Evolutionary conservation across 768 basidiomycete genomes (phyloP), one percentile per base, ranked within the genome.

Genomic region (Psilocybe tampanensis): DNA sequence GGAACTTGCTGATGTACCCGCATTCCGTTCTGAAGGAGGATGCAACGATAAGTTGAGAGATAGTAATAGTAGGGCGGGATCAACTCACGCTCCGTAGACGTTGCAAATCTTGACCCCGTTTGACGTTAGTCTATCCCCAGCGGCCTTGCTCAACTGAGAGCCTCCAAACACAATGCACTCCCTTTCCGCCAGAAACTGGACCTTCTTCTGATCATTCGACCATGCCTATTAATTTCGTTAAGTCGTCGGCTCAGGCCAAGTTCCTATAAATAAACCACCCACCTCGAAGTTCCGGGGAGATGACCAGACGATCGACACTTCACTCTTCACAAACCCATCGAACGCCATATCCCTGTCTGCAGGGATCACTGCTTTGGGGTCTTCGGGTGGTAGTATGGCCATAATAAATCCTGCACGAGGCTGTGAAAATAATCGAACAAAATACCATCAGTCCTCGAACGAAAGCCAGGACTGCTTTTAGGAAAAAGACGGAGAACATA

Each of bases 121-220:
- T n/a, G 45, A 47, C 23, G 45, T 26, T 29, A 47, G 24, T 22
- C 45, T 47, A n/a, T 47, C 45, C 11, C 45, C 45, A 8, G 45
- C 45, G 3, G 45, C 45, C 24, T 47, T 47, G 17, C 45, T 47
- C 22, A 47, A n/a, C 15, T 47, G 45, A 6, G 22, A 23, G 2
- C 45, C 45, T n/a, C 45, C 45, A 47, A 47, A 47, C 24, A 47
- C 45, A 47, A 47, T 47, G 17, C 45, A 47, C n/a, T 47, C 45
- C n/a, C 45, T 8, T n/a, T 47, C 23, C 24, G 45, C 45, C 45
- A 47, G 24, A 29, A 47, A 47, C 13, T 9, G 13, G 45, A 47
- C 45, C 15, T 47, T 47, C 45, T 47, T 22, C 23, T 22, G 22
- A 22, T 47, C 45, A 24, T 47, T 47, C 8, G 45, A 47, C 45